A percentile compares a stretch with the other conserved stretches of the same genome.
These are phyloP conservation scores for Boletus smithii DNA, from an alignment of 1,284 basidiomycete species.

Conservation along the genomic window DNA sequence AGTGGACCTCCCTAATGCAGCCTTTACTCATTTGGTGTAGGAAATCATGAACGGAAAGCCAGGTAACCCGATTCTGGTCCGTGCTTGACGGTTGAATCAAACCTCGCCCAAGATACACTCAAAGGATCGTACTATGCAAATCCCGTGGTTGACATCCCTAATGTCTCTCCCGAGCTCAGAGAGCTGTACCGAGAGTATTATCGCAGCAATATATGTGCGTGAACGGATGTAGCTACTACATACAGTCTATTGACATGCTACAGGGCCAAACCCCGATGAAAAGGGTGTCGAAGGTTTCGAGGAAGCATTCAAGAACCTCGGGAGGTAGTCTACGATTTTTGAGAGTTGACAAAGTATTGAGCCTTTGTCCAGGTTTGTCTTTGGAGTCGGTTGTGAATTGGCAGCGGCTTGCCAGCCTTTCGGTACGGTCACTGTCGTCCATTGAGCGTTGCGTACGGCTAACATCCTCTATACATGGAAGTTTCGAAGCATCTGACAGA, in stretches of 20 bases:
- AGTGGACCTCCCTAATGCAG: too few species aligned
- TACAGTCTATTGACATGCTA: background rate
- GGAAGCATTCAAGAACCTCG: slow-evolving; percentile 80
- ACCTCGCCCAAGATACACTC: slow-evolving; percentile 54
- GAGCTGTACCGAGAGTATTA: slow-evolving; percentile 75
- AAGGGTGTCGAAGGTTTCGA: slow-evolving; percentile 73
- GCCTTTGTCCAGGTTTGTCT: slow-evolving; percentile 58
- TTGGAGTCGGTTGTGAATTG: slow-evolving; percentile 74
- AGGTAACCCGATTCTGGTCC: slow-evolving; percentile 39
- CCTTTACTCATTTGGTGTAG: slow-evolving; percentile 33
- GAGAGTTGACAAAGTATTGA: background rate
- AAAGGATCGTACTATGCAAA: slow-evolving; percentile 95
- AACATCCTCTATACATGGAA: slow-evolving; percentile 26
- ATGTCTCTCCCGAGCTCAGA: slow-evolving; percentile 52
- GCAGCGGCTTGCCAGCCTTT: slow-evolving; percentile 86
- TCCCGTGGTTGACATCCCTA: slow-evolving; percentile 64
- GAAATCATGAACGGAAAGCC: slow-evolving; percentile 94
- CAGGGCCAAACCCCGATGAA: slow-evolving; percentile 70
- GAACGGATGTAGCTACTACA: background rate
- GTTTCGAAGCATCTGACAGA: slow-evolving; percentile 63
- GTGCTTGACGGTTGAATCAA: slow-evolving; percentile 4
- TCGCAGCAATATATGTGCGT: slow-evolving; percentile 70
- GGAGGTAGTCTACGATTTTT: slow-evolving; percentile 45
- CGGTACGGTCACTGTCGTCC: slow-evolving; percentile 44
- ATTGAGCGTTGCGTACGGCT: background rate